phyloP scores from a whole-genome alignment of 148 eudicot genomes.

The Rhododendron ovatum region DNA sequence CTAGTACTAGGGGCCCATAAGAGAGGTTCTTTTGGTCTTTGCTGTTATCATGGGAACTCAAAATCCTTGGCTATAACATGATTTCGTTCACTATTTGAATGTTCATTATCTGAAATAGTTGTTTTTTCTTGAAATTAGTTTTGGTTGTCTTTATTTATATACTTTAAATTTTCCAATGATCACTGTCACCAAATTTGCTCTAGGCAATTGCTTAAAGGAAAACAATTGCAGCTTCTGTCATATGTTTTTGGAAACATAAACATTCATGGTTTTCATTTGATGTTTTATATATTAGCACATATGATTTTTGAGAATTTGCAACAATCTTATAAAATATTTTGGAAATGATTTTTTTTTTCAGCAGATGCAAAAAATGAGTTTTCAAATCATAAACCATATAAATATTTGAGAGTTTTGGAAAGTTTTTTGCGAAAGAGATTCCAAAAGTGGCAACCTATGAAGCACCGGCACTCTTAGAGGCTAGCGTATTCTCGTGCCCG shows the following conservation, averaged over 20 bases:
- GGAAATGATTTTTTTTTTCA: background rate
- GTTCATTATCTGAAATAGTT: background rate
- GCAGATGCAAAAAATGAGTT: background rate
- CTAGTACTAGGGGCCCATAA: background rate
- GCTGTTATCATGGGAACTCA: background rate
- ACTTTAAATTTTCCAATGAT: background rate
- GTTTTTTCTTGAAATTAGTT: background rate
- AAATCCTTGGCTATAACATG: background rate
- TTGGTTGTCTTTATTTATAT: background rate
- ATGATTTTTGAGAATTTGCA: background rate
- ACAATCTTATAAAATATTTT: background rate
- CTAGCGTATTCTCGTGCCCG: background rate
- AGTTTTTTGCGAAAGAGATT: background rate
- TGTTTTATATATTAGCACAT: background rate
- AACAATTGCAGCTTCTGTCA: background rate
- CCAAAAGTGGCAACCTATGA: background rate
- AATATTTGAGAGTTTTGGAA: background rate
- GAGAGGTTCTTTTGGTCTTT: background rate
- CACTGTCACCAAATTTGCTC: background rate
- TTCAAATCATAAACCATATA: background rate
- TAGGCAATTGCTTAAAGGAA: background rate
- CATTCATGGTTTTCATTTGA: background rate
- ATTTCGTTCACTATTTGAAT: background rate
- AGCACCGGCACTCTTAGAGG: background rate
- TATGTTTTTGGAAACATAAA: background rate